Conservation (phyloP, 2,329 filamentous ascomycete genomes). For the Balansia obtecta region DNA sequence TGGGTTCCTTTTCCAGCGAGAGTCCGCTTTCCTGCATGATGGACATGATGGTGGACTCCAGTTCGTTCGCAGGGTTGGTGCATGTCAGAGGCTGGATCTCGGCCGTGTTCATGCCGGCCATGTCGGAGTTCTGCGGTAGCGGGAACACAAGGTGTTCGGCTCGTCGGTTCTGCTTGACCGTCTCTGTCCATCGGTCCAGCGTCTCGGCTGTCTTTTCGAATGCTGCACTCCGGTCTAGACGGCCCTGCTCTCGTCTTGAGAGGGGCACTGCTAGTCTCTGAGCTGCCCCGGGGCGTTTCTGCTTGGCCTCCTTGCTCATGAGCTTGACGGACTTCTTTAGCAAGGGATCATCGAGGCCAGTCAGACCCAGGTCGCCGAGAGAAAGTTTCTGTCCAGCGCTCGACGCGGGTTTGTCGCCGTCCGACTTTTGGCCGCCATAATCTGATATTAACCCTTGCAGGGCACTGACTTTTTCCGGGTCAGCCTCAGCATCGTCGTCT, state of each 20-base stretch:
- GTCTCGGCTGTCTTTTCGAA: slow-evolving; percentile 89
- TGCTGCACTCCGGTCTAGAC: slow-evolving; percentile 67
- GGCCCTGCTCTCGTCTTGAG: slow-evolving; percentile 75
- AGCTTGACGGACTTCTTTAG: slow-evolving; percentile 72
- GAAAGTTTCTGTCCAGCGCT: slow-evolving; percentile 54
- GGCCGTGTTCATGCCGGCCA: slow-evolving; percentile 45
- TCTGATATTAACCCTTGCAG: slow-evolving; percentile 58
- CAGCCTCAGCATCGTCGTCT: slow-evolving; percentile 35
- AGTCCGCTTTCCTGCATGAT: slow-evolving; percentile 88
- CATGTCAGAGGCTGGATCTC: slow-evolving; percentile 53
- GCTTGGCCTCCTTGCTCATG: slow-evolving; percentile 50
- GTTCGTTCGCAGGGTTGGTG: slow-evolving; percentile 58
- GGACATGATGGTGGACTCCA: slow-evolving; percentile 74
- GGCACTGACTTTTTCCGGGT: slow-evolving; percentile 47
- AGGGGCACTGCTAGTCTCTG: slow-evolving; percentile 73
- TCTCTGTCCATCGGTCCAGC: slow-evolving; percentile 82
- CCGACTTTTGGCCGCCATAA: slow-evolving; percentile 51
- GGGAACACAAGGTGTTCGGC: slow-evolving; percentile 88
- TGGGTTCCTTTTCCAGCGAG: slow-evolving; percentile 32
- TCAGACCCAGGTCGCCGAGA: slow-evolving; percentile 60
- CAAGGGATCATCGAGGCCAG: slow-evolving; percentile 58
- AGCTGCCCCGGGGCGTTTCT: slow-evolving; percentile 29
- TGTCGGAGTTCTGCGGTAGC: slow-evolving; percentile 57
- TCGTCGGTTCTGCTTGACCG: slow-evolving; percentile 84
- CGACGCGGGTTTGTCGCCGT: slow-evolving; percentile 28